Evolutionary conservation across 768 basidiomycete genomes (phyloP).

Genomic region (Boletus bicolor): DNA sequence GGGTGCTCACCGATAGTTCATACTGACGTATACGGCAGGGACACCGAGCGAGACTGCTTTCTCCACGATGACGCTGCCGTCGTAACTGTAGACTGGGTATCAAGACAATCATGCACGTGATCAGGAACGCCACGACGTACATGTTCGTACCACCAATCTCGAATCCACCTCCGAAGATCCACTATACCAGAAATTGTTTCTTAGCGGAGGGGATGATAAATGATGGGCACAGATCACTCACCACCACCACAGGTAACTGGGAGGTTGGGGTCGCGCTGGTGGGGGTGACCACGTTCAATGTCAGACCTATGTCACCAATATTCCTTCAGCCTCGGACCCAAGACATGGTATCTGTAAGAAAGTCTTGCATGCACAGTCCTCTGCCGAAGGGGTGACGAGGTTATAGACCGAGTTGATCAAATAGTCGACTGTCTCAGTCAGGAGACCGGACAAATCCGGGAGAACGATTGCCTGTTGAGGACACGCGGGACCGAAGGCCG

Average conservation of each 20-base stretch:
- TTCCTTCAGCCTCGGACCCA: background rate
- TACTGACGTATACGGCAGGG: constrained; percentile 38
- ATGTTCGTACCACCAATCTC: constrained; percentile 24
- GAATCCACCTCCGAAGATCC: constrained; percentile 38
- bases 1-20: constrained; percentile 39
- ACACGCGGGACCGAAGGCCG: constrained; percentile 6
- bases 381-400: constrained; percentile 31
- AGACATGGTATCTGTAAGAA: background rate
- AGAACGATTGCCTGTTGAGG: constrained; percentile 5
- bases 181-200: constrained; percentile 15
- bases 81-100: constrained; percentile 4
- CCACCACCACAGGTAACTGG: constrained; percentile 53
- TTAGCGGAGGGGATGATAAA: background rate
- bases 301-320: constrained; percentile 37
- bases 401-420: constrained; percentile 30
- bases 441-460: constrained; percentile 10
- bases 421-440: constrained; percentile 16
- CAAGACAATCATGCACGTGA: background rate
- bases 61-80: constrained; percentile 29
- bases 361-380: constrained; percentile 43
- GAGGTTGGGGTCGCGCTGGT: constrained; percentile 35
- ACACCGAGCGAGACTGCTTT: constrained; percentile 30
- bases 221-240: constrained; percentile 26
- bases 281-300: constrained; percentile 51
- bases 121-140: background rate